Evolutionary conservation across 2,329 filamentous ascomycete genomes (phyloP).

Genomic region (Cercospora sesami): DNA sequence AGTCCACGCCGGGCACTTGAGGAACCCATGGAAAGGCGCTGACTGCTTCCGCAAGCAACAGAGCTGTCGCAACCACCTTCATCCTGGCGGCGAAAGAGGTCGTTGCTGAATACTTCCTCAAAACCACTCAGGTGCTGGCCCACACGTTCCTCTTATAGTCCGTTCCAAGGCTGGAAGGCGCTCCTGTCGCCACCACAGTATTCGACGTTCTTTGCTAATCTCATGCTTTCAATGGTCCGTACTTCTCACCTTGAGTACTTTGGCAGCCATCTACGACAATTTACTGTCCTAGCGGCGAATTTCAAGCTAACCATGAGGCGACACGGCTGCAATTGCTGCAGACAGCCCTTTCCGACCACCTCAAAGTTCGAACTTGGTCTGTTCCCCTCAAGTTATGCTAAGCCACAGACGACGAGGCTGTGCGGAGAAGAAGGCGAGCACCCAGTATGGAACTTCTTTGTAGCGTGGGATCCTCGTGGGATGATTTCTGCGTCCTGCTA

Average conservation of each 20-base stretch:
- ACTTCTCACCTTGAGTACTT: neutral
- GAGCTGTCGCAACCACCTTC: conserved; percentile 26
- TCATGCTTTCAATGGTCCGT: neutral
- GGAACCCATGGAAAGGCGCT: conserved; percentile 45
- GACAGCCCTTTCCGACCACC: neutral
- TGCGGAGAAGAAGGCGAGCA: conserved; percentile 1
- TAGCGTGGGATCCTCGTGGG: neutral
- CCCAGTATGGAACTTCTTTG: neutral
- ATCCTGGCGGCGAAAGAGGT: conserved; percentile 24
- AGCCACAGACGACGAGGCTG: conserved; percentile 10
- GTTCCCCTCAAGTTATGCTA: neutral
- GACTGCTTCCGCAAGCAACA: conserved; percentile 28
- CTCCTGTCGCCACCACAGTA: neutral
- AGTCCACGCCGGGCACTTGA: conserved; percentile 41
- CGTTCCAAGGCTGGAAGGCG: neutral
- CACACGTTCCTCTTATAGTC: neutral
- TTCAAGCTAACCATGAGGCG: neutral
- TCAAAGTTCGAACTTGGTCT: neutral
- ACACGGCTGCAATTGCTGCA: conserved; percentile 5
- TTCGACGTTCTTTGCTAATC: neutral
- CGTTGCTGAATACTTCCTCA: neutral
- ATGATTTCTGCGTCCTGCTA: neutral
- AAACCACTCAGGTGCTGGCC: neutral
- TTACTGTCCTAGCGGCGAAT: neutral
- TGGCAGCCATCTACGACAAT: conserved; percentile 3